Evolutionary conservation across 495 filamentous ascomycete species (phyloP), one percentile per base, ranked within the genome.

Genomic region (Trypethelium eluteriae): DNA sequence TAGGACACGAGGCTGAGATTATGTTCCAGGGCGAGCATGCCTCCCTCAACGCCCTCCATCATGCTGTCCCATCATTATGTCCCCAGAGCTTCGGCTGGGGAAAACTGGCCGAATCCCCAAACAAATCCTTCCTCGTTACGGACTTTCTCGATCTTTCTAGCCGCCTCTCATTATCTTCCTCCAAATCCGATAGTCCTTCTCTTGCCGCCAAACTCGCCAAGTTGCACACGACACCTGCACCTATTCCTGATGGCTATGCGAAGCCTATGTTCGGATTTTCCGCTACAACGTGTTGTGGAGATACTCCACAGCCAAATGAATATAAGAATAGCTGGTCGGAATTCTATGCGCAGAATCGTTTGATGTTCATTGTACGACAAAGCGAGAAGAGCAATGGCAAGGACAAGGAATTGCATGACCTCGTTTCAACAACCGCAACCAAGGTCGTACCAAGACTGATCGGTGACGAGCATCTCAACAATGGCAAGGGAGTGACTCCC

Each of bases 11-110:
- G 12, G 85, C 90, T 32, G 81, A 84, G 65, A 74, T 86, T 46
- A 96, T 96, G 91, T 96, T 96, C 74, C 79, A 79, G 74, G 73
- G 92, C 39, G 93, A 97, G 79, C 88, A 89, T 76, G 82, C 83
- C 62, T 94, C 90, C 18, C 85, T 96, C 63, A 91, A 92, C 73
- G 89, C 91, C 38, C 87, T 96, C 74, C 84, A 90, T 72, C 64
- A 76, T 66, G 79, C 81, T 18, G 86, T 92, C 0, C 89, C 92
- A 18, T 84, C 81, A 39, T 82, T 97, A 65, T 92, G 88, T 72
- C 90, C 92, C 0, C 77, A 79, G 62, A 86, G 88, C 18, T 80
- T 90, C 73, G 88, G 88, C 56, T 84, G 88, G 72, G 91, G 93
- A 32, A 64, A 78, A 5, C 79, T 92, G 14, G 73, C 78, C 38